Conservation (phyloP, 129 eudicot genomes). For the Apium graveolens region DNA sequence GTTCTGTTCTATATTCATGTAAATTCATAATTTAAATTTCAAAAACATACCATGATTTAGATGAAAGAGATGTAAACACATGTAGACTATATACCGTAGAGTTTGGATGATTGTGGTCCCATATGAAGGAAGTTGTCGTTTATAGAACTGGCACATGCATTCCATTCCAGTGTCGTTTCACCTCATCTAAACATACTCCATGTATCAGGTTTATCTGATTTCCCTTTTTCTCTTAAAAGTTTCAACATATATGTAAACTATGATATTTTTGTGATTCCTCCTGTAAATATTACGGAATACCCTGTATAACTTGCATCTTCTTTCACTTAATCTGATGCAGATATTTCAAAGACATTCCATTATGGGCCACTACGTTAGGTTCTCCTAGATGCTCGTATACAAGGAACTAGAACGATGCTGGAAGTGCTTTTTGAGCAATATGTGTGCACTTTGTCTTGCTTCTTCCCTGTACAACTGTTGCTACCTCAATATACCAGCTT, state of each 20-base stretch:
- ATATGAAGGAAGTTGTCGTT: too few species aligned
- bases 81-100: too few species aligned
- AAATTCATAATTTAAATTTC: too few species aligned
- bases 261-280: background rate
- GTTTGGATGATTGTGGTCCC: too few species aligned
- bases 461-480: background rate
- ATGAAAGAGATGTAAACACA: too few species aligned
- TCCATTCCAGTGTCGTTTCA: too few species aligned
- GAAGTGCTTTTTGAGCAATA: background rate
- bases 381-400: background rate
- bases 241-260: background rate
- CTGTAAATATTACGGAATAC: background rate
- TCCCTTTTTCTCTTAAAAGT: too few species aligned
- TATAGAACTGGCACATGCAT: too few species aligned
- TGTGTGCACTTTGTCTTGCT: background rate
- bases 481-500: background rate
- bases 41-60: too few species aligned
- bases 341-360: background rate
- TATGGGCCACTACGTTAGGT: background rate
- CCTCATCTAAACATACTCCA: too few species aligned
- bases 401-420: background rate
- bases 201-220: too few species aligned
- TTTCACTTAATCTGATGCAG: background rate
- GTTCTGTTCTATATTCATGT: too few species aligned
- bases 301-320: background rate